These are phyloP conservation scores for Jaltomata sinuosa DNA, from an alignment of 257 asterid species.

Conservation along the genomic window DNA sequence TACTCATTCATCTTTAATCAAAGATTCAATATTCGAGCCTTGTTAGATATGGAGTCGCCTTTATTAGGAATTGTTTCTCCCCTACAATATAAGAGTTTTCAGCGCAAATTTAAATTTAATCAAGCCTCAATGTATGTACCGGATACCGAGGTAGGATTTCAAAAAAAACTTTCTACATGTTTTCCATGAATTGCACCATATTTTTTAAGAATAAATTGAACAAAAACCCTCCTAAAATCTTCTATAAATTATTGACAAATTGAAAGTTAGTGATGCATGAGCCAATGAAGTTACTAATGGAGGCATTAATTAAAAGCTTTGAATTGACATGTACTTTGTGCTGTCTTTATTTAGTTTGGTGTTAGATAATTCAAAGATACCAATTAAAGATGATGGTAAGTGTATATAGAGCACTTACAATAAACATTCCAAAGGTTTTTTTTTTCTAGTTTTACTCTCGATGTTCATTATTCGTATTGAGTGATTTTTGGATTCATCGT, in stretches of 20 bases:
- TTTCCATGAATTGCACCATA: not conserved
- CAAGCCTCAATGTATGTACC: not conserved
- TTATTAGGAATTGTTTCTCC: not conserved
- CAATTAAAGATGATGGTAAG: not conserved
- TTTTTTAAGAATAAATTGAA: not conserved
- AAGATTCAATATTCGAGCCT: no score
- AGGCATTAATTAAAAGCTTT: not conserved
- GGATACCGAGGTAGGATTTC: not conserved
- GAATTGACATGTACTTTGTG: not conserved
- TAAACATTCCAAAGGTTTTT: not conserved
- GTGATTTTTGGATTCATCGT: no score
- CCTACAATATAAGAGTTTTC: not conserved
- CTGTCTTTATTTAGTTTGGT: not conserved
- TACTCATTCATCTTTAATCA: not conserved
- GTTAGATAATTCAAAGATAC: not conserved
- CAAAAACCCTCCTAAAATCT: not conserved
- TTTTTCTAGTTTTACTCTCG: rapidly evolving
- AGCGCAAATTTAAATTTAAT: not conserved
- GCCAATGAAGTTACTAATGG: not conserved
- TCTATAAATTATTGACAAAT: not conserved
- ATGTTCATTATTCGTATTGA: no score
- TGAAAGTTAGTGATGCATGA: not conserved
- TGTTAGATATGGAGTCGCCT: no score
- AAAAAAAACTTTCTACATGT: not conserved
- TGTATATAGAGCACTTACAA: not conserved